Evolutionary conservation across 2,329 filamentous ascomycete species (phyloP), one percentile per base, ranked within the genome.

Genomic region (Karstenula rhodostoma): DNA sequence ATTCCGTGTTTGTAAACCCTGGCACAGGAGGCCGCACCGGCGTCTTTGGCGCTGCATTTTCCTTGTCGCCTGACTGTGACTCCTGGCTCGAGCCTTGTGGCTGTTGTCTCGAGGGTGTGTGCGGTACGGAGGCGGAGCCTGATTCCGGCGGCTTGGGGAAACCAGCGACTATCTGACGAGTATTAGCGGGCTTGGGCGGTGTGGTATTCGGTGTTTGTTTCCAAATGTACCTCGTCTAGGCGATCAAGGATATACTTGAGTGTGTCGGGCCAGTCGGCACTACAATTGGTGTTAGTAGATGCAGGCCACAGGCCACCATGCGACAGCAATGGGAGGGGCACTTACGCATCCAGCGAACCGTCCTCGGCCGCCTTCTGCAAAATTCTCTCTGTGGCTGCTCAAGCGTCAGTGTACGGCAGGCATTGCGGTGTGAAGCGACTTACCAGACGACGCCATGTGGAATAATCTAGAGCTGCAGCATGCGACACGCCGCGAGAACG

Each of bases 201-300:
- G 42, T 8, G 12, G n/a, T 27, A 3, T 15, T 40, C 47, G 2
- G 27, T 22, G 23, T 15, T 27, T 3, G 46, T 22, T 15, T 32
- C 44, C 51, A 37, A 27, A 58, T 77, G 67, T 76, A 88, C 86
- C 75, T 87, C 84, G 76, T 95, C 89, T 52, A 94, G 83, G 69
- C 89, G 87, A 61, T 86, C 80, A 55, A 94, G 80, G 40, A 94
- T 81, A 33, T 85, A 85, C 68, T 85, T 84, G 51, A 92, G 83
- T 68, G 93, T 83, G 59, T 79, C 79, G 35, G 89, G 88, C 91
- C 91, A 94, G 75, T 85, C 84, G 59, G 86, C 83, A 72, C 91
- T 93, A 76, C 64, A 70, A 64, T 47, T 55, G 60, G 56, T 67
- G 82, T 75, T 44, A 53, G 52, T 47, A 53, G 22, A 17, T 33